phyloP scores from a whole-genome alignment of 176 grass and related monocot species.

The Carex parvula region DNA sequence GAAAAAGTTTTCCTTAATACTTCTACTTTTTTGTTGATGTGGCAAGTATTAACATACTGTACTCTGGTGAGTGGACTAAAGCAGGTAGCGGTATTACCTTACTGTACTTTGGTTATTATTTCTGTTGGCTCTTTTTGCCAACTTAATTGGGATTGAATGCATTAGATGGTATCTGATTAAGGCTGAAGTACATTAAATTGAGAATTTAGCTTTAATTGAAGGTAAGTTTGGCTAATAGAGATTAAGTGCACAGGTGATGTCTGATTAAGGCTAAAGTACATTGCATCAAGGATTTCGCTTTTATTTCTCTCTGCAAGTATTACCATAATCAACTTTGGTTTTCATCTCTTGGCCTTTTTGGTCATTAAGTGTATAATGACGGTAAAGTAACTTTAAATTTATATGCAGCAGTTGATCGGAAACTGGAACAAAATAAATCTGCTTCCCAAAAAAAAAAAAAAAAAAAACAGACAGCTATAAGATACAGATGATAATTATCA shows the following conservation, averaged over 20 bases:
- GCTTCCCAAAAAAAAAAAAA: too few relatives aligned
- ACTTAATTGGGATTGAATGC: not conserved
- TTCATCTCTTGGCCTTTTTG: not conserved
- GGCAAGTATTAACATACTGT: not conserved
- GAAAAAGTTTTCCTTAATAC: not conserved
- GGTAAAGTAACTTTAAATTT: not conserved
- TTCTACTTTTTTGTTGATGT: not conserved
- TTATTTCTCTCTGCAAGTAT: not conserved
- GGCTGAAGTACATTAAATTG: too few relatives aligned
- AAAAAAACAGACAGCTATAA: too few relatives aligned
- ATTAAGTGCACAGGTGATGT: not conserved
- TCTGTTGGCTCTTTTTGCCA: not conserved
- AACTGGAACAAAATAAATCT: too few relatives aligned
- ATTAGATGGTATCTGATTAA: too few relatives aligned
- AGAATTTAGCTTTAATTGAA: not conserved
- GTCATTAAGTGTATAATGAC: not conserved
- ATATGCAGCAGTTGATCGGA: too few relatives aligned
- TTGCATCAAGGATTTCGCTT: not conserved
- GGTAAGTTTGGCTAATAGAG: not conserved
- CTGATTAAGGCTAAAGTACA: not conserved
- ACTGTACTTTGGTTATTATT: not conserved
- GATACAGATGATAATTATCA: too few relatives aligned
- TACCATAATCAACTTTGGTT: not conserved
- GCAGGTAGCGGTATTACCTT: not conserved
- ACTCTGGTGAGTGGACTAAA: not conserved